Evolutionary conservation across 2,329 filamentous ascomycete genomes (phyloP), one percentile per base, ranked within the genome.

Genomic region (Domatiomyces globalis): DNA sequence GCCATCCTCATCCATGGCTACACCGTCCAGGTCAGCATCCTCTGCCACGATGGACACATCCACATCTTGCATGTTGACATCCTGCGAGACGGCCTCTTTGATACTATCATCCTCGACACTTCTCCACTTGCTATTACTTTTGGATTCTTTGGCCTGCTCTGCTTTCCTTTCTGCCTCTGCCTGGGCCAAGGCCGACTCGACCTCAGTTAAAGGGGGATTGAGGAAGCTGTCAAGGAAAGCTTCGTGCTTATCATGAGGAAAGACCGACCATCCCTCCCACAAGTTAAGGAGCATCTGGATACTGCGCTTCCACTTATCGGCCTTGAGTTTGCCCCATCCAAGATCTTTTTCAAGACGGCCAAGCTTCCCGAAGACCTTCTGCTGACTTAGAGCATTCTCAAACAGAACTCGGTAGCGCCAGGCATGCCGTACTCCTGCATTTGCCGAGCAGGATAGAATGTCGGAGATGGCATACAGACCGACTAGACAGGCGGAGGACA

Each of bases 321-420:
- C 82, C 18, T 85, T 82, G 55, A 95, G 70, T 1, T 85, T 79
- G 8, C 89, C 89, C 87, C 88, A 94, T 45, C 75, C 74, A 19
- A 85, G 69, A 50, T 79, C 80, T 60, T 83, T 81, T 6, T 87
- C 80, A 54, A 94, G 76, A 51, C 77, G 71, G 1, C 88, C 88
- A 2, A 95, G 74, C 45, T 77, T 75, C 61, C 85, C 84, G 61
- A 95, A 94, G 0, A 83, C 79, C 52, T 79, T 78, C 51, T 80
- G 78, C 7, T 77, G 70, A 27, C 79, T 79, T 20, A 95, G 72
- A 1, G 83, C 79, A 0, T 74, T 72, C 64, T 94, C 87, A 55
- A 95, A 87, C 2, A 90, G 74, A 58, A 85, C 81, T 19, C 88
- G 76, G 63, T 88, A 95, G 49, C 87, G 83, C 86, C 88, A 95